These are phyloP conservation scores for Chlorella sp. DNA, from an alignment of 139 green algal genomes.

Conservation along the genomic window DNA sequence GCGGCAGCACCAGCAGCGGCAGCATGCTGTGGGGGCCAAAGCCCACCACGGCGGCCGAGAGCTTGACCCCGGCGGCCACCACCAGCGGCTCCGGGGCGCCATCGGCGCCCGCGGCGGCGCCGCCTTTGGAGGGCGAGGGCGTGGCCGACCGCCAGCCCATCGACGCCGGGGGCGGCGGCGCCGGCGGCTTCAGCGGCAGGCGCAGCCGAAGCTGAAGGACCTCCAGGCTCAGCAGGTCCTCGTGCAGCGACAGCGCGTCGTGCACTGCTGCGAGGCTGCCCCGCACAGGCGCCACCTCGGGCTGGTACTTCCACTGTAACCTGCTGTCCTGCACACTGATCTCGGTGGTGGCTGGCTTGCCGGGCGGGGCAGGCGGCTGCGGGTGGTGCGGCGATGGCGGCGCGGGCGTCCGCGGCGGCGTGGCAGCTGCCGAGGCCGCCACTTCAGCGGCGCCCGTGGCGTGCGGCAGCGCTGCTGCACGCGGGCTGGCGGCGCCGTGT, in stretches of 20 bases:
- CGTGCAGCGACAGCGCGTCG: slow-evolving; percentile 20
- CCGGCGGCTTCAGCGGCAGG: slow-evolving; percentile 25
- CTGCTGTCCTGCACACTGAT: slow-evolving; percentile 10
- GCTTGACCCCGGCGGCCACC: not conserved
- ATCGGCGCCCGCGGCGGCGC: not conserved
- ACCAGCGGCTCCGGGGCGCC: not conserved
- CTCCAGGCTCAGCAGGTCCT: slow-evolving; percentile 34
- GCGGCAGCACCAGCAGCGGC: slow-evolving; percentile 29
- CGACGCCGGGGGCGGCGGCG: too few relatives aligned
- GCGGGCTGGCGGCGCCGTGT: not conserved
- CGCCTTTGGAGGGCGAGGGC: not conserved
- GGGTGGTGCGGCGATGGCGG: not conserved
- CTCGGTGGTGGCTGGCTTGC: not conserved
- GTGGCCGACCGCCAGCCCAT: not conserved
- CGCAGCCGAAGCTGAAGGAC: slow-evolving; percentile 42
- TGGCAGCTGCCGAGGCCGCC: not conserved
- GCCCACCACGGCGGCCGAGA: slow-evolving; percentile 9
- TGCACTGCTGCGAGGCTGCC: slow-evolving; percentile 15
- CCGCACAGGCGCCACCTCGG: not conserved
- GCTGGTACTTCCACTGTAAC: slow-evolving; percentile 14
- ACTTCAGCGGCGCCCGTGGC: not conserved
- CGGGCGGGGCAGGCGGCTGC: not conserved
- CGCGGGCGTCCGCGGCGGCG: not conserved
- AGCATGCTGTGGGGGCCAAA: slow-evolving; percentile 9
- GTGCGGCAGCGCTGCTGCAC: not conserved